These are phyloP conservation scores for Nemania diffusa DNA, from an alignment of 2,329 filamentous ascomycete genomes.

Conservation along the genomic window DNA sequence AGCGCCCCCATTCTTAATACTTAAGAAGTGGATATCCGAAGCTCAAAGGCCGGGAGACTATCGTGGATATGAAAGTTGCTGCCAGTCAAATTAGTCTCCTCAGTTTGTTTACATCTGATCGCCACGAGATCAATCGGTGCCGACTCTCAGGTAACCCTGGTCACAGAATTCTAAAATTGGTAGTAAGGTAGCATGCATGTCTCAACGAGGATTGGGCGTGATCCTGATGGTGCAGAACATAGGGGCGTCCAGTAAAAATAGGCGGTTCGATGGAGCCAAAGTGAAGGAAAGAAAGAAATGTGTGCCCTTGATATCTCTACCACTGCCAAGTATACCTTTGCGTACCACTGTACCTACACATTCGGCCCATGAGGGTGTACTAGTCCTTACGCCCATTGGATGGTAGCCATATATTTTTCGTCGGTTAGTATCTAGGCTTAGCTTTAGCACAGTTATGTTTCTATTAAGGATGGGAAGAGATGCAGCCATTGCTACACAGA, in stretches of 20 bases:
- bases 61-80: not conserved
- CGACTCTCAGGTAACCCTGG: not conserved
- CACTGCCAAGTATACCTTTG: not conserved
- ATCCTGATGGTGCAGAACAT: not conserved
- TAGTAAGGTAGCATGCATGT: not conserved
- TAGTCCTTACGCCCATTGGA: not conserved
- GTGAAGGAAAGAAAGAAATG: no score
- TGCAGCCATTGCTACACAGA: not conserved
- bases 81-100: no score
- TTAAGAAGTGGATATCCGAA: not conserved
- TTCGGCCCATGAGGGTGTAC: not conserved
- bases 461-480: not conserved
- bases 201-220: not conserved
- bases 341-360: not conserved
- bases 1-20: conserved; percentile 31
- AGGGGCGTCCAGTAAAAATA: not conserved
- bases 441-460: not conserved
- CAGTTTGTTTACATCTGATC: not conserved
- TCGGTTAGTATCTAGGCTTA: not conserved
- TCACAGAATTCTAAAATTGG: not conserved
- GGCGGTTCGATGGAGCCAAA: not conserved
- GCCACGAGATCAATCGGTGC: not conserved
- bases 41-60: not conserved
- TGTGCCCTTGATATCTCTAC: not conserved
- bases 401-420: not conserved